Evolutionary conservation across 768 basidiomycete genomes (phyloP).

Genomic region (Peribolospora baueri): DNA sequence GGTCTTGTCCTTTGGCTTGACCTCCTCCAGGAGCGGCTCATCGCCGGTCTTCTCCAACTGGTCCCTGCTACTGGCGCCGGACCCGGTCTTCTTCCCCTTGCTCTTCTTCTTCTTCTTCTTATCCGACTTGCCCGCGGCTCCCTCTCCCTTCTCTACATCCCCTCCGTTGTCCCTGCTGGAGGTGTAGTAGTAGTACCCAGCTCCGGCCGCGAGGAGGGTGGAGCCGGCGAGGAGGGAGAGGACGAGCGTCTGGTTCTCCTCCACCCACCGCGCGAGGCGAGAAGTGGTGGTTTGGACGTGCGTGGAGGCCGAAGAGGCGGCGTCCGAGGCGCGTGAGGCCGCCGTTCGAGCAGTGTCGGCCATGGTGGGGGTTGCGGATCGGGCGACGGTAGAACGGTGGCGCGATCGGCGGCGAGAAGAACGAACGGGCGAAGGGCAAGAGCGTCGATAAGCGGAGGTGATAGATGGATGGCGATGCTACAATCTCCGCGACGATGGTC

Average conservation of each 20-base stretch:
- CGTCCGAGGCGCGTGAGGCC: too few relatives aligned
- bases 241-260: conserved; percentile 51
- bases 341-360: too few relatives aligned
- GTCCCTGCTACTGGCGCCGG: conserved; percentile 28
- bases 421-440: too few relatives aligned
- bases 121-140: conserved; percentile 19
- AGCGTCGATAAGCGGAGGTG: too few relatives aligned
- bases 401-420: too few relatives aligned
- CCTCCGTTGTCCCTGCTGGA: conserved; percentile 6
- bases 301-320: too few relatives aligned
- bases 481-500: too few relatives aligned
- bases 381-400: too few relatives aligned
- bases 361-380: too few relatives aligned
- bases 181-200: conserved; percentile 38
- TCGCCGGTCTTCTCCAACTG: conserved; percentile 26
- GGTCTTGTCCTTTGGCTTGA: conserved; percentile 23
- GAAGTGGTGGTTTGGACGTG: too few relatives aligned
- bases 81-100: conserved; percentile 21
- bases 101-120: conserved; percentile 25
- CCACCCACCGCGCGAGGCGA: conserved; percentile 1
- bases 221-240: conserved; percentile 48
- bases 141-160: conserved; percentile 18
- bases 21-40: conserved; percentile 61
- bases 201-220: conserved; percentile 40
- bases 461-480: too few relatives aligned